phyloP scores from a whole-genome alignment of 1,284 basidiomycete genomes.

The Trametes pubescens region DNA sequence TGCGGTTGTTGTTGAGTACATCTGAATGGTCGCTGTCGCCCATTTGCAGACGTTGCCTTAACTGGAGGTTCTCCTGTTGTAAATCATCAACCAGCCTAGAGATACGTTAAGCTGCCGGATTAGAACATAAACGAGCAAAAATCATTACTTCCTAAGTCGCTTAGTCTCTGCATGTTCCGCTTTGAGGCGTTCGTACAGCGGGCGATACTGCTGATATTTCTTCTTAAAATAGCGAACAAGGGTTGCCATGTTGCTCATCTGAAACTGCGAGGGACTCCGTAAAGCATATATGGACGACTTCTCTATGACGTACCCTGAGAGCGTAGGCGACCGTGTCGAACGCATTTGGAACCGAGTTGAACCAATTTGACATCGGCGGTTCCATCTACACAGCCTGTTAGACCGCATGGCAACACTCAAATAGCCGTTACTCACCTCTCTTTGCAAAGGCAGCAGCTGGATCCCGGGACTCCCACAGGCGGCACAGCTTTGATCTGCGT shows the following conservation, averaged over 20 bases:
- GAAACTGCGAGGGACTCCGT: slow-evolving; percentile 58
- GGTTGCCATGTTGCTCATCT: slow-evolving; percentile 75
- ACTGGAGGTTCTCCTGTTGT: slow-evolving; percentile 56
- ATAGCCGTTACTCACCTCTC: slow-evolving; percentile 56
- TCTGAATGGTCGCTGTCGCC: slow-evolving; percentile 45
- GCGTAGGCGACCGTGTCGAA: slow-evolving; percentile 71
- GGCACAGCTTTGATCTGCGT: slow-evolving; percentile 73
- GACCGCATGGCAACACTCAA: not conserved
- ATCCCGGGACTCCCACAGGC: slow-evolving; percentile 69
- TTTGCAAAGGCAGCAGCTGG: slow-evolving; percentile 74
- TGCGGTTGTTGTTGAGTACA: slow-evolving; percentile 62
- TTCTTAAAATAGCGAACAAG: slow-evolving; percentile 68
- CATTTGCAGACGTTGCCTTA: slow-evolving; percentile 48
- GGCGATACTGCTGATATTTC: slow-evolving; percentile 60
- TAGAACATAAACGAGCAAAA: not conserved
- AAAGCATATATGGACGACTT: not conserved
- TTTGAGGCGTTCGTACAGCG: slow-evolving; percentile 55
- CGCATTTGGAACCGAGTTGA: slow-evolving; percentile 64
- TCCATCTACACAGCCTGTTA: slow-evolving; percentile 61
- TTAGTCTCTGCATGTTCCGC: slow-evolving; percentile 51
- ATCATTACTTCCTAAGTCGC: slow-evolving; percentile 59
- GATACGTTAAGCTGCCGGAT: slow-evolving; percentile 12
- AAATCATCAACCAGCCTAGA: slow-evolving; percentile 52
- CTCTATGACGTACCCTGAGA: slow-evolving; percentile 59
- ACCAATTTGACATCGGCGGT: slow-evolving; percentile 81